Conservation (phyloP, 345 rosid species). For the Euphorbia tirucalli region DNA sequence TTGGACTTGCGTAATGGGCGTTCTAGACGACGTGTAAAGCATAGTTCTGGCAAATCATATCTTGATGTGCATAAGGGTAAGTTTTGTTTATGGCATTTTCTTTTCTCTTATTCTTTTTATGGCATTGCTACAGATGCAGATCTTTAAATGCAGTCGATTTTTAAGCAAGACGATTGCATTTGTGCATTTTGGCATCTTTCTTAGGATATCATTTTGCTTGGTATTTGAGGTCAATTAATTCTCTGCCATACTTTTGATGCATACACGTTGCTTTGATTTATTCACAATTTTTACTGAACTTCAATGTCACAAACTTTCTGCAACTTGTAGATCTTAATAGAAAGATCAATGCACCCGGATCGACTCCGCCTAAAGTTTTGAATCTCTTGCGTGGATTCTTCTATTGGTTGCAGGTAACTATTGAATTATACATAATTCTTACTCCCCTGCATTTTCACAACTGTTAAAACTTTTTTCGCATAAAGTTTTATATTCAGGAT, state of each 20-base stretch:
- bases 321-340: constrained; percentile 46
- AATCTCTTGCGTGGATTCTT: constrained; percentile 74
- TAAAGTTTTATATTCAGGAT: background rate
- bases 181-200: background rate
- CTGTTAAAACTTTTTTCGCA: too few species aligned
- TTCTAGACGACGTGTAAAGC: constrained; percentile 13
- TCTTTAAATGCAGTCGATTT: too few species aligned
- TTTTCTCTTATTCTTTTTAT: background rate
- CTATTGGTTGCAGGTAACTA: constrained; percentile 64
- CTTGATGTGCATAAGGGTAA: constrained; percentile 50
- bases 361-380: constrained; percentile 33
- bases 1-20: constrained; percentile 40
- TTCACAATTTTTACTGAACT: too few species aligned
- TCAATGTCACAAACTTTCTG: background rate
- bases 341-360: constrained; percentile 12
- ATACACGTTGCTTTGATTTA: background rate
- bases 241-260: background rate
- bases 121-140: background rate
- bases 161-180: too few species aligned
- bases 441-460: too few species aligned
- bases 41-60: constrained; percentile 38
- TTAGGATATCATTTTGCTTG: background rate
- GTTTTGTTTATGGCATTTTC: constrained; percentile 2
- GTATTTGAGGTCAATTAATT: background rate
- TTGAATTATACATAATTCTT: too few species aligned